Base-by-base conservation (phyloP, 176 grass and related monocot species). In the Zoysia japonica region DNA sequence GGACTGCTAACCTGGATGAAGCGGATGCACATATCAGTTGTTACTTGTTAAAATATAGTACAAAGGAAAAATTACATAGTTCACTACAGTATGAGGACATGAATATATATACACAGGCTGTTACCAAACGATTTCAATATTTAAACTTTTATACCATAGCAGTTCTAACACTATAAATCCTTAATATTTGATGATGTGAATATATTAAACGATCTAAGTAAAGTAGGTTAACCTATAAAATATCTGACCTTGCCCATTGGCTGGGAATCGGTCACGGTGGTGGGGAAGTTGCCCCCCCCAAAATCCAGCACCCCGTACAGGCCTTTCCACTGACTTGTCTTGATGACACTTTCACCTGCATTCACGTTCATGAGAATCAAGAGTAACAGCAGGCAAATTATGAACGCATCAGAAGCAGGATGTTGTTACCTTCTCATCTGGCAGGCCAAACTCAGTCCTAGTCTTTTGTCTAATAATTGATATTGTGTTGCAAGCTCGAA, bases 211-310 rank as follows among this genome's bases (percentile, higher is more conserved):
- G 28, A 28, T 28, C 28, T 28, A 28, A 28, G 28, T 28, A 28
- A 28, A 28, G 28, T 28, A 28, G 28, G 28, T 28, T 28, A 28
- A 28, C 28, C 28, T 28, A 28, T 28, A 28, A 28, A 28, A 28
- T 28, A 28, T 28, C 94, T 91, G 7, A 97, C 94, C 79, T 93
- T 97, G 4, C 91, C 82, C 91, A 97, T 97, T n/a, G 94, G 94
- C 78, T 97, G 94, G 50, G 94, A 84, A 89, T 97, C 91, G 3
- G 94, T 97, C 11, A 92, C 85, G 19, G 93, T 90, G 42, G 93
- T 96, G 56, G 93, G 93, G 75, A 96, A 96, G 71, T 96, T 92
- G 14, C 89, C 93, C 61, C 92, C 93, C 90, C 93, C n/a, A n/a
- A 28, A 90, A 5, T 92, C 90, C 82, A 96, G 47, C 81, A 90